Percentiles rank a stretch among this genome's conserved stretches.
Conservation (phyloP, 1,139 yeast genomes). For the Pichia sp. region DNA sequence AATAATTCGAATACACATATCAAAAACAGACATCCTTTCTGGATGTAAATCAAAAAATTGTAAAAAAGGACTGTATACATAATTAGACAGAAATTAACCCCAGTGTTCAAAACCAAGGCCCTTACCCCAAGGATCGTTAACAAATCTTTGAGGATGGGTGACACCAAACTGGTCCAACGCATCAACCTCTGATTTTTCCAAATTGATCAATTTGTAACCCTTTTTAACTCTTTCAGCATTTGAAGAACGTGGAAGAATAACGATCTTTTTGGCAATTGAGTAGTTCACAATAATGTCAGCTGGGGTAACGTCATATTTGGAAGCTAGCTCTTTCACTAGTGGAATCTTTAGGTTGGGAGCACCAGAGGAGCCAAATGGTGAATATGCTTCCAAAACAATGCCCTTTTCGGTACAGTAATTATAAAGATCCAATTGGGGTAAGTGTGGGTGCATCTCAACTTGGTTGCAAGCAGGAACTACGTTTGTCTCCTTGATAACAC, state of each 20-base stretch:
- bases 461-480: constrained; percentile 53
- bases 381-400: constrained; percentile 67
- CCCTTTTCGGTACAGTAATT: constrained; percentile 50
- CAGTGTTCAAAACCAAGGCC: constrained; percentile 24
- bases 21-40: too few species aligned
- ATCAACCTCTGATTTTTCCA: constrained; percentile 37
- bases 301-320: constrained; percentile 42
- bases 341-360: constrained; percentile 52
- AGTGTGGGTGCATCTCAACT: constrained; percentile 58
- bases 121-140: constrained; percentile 31
- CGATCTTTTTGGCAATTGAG: constrained; percentile 47
- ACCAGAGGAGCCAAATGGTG: constrained; percentile 69
- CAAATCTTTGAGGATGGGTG: constrained; percentile 39
- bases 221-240: constrained; percentile 34
- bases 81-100: constrained; percentile 6
- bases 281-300: constrained; percentile 51
- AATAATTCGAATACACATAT: too few species aligned
- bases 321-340: constrained; percentile 41
- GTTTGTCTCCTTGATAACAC: constrained; percentile 42
- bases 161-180: constrained; percentile 42
- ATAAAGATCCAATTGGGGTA: constrained; percentile 64
- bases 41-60: too few species aligned
- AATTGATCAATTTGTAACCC: constrained; percentile 19
- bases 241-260: constrained; percentile 52
- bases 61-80: neutral